A percentile compares a stretch with the other conserved stretches of the same genome.
These are phyloP conservation scores for Golovinomyces cichoracearum DNA, from an alignment of 2,329 filamentous ascomycete genomes.

Conservation along the genomic window DNA sequence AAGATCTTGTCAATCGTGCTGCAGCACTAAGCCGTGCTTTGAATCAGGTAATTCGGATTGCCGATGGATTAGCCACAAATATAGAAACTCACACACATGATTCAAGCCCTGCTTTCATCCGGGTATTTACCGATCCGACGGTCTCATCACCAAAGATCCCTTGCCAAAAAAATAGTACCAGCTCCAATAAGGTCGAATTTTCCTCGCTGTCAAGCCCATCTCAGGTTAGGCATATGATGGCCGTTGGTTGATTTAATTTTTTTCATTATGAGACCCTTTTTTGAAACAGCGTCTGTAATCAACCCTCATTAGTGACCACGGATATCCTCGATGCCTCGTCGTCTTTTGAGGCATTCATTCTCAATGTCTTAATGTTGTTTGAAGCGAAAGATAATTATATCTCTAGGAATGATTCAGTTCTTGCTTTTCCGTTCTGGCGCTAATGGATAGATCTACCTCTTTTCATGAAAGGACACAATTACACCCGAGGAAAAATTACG, in stretches of 20 bases:
- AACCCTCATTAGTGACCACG: no score
- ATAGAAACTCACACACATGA: slow-evolving; percentile 25
- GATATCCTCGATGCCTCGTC: no score
- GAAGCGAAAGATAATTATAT: no score
- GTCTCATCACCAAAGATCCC: slow-evolving; percentile 27
- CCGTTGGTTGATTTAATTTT: slow-evolving; percentile 20
- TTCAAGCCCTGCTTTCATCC: slow-evolving; percentile 40
- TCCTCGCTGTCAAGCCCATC: slow-evolving; percentile 25
- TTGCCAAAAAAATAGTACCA: slow-evolving; percentile 25
- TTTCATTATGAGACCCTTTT: no score
- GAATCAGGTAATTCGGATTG: slow-evolving; percentile 32
- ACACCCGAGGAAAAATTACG: no score
- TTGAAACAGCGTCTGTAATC: no score
- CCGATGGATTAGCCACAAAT: slow-evolving; percentile 30
- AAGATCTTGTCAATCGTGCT: slow-evolving; percentile 36
- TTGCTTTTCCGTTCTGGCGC: no score
- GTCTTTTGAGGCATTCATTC: no score
- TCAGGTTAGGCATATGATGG: slow-evolving; percentile 38
- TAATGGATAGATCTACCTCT: no score
- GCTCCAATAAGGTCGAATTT: slow-evolving; percentile 26
- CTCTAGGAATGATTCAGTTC: no score
- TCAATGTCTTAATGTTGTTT: no score
- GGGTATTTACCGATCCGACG: slow-evolving; percentile 36
- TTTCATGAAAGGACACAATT: no score
- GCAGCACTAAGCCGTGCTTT: slow-evolving; percentile 31